Evolutionary conservation across 768 basidiomycete genomes (phyloP), one percentile per base, ranked within the genome.

Genomic region (Lactarius hatsudake): DNA sequence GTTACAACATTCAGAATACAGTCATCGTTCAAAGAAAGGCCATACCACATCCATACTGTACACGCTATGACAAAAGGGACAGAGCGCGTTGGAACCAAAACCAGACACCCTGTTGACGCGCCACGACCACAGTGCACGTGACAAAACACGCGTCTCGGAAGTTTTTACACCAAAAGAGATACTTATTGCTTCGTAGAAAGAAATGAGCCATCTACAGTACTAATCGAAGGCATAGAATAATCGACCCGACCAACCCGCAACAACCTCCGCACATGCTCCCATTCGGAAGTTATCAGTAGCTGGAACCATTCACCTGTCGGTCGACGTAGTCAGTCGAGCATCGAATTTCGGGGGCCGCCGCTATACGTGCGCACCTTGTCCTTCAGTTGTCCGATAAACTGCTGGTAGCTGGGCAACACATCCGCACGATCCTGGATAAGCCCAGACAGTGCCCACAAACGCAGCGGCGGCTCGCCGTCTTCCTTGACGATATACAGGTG

Each of bases 401-500:
- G 96, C 73, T 94, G 91, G 78, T 98, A 99, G 76, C 95, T 97
- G 59, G 95, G 95, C 74, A 94, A 81, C 67, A 93, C 88, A 76
- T 99, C 97, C 73, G 93, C 89, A 65, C 97, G 89, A 77, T 98
- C 97, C 79, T 98, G 96, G 71, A 98, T 90, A 71, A 99, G 85
- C 73, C 87, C 86, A 74, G 93, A 94, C 68, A 99, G 83, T 0
- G 96, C 97, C 97, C 97, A 99, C 66, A 95, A 83, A 68, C 96
- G 83, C 74, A 99, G 81, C 55, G 95, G 90, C 7, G 94, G 92
- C 77, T 99, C 97, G 67, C 95, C 96, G 72, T 99, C 97, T 76
- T 98, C 95, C 79, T 98, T 99, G 73, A 98, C 95, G 61, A 98
- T 82, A 73, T 98, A 99, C 8, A 99, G 80, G 76, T 98, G 94